Percentiles rank a stretch among this genome's conserved stretches.
phyloP scores from a whole-genome alignment of 805 yeast genomes.

The Deakozyma indianensis region DNA sequence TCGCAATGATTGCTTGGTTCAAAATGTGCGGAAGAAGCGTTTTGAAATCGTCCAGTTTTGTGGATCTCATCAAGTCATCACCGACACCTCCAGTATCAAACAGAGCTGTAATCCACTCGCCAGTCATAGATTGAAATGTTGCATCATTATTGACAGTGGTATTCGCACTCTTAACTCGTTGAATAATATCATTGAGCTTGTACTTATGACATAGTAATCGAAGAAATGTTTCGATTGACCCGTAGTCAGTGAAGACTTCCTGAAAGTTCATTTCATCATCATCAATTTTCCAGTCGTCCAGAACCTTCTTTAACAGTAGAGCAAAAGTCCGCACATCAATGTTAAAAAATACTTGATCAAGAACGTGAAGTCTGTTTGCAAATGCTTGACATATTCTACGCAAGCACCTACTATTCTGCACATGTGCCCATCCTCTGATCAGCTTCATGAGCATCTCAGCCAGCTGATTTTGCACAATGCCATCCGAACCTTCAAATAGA shows the following conservation, averaged over 20 bases:
- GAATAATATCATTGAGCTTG: conserved; percentile 11
- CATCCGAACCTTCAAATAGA: conserved; percentile 32
- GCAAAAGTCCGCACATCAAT: conserved; percentile 7
- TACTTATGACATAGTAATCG: conserved; percentile 27
- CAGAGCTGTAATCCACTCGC: conserved; percentile 68
- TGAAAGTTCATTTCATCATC: conserved; percentile 49
- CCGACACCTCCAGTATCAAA: conserved; percentile 77
- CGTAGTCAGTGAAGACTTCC: conserved; percentile 56
- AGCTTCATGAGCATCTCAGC: conserved; percentile 24
- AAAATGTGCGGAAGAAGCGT: conserved; percentile 59
- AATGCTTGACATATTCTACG: conserved; percentile 40
- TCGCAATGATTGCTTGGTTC: conserved; percentile 54
- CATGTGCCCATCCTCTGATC: conserved; percentile 23
- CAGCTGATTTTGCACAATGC: conserved; percentile 32
- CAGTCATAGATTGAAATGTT: conserved; percentile 23
- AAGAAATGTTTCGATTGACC: conserved; percentile 39
- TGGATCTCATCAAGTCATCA: conserved; percentile 60
- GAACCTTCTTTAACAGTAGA: conserved; percentile 28
- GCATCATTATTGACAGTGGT: conserved; percentile 9
- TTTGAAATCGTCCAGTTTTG: conserved; percentile 53
- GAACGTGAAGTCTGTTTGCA: conserved; percentile 26
- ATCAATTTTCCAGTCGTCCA: conserved; percentile 36
- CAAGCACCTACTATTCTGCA: conserved; percentile 29
- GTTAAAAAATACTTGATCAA: conserved; percentile 31
- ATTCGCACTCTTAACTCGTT: conserved; percentile 9